A percentile compares a stretch with the other conserved stretches of the same genome.
Evolutionary conservation across 768 basidiomycete species (phyloP).

Genomic region (Podaxis sp.): DNA sequence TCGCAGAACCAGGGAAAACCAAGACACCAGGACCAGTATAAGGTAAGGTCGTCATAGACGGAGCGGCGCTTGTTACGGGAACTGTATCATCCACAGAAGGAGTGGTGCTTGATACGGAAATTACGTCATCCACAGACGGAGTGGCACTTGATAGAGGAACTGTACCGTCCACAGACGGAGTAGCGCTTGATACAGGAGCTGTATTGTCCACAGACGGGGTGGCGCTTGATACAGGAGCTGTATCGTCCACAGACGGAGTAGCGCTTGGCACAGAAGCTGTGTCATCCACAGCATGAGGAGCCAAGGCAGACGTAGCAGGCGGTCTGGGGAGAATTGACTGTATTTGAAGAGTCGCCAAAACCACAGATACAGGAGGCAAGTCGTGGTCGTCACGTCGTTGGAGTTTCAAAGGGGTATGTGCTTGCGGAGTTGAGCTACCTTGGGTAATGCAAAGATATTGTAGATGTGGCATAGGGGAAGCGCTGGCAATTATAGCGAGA

Average conservation of each 20-base stretch:
- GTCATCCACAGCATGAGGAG: background rate
- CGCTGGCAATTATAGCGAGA: constrained; percentile 10
- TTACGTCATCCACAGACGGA: background rate
- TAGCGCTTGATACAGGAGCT: background rate
- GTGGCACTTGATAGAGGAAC: background rate
- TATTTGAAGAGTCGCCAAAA: background rate
- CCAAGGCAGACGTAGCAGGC: background rate
- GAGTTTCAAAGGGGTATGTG: background rate
- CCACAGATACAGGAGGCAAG: constrained; percentile 3
- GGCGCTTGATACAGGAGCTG: background rate
- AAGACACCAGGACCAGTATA: constrained; percentile 12
- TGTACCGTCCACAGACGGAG: background rate
- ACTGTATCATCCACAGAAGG: background rate
- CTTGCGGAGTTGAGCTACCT: background rate
- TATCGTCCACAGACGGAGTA: background rate
- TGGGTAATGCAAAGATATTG: background rate
- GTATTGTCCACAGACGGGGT: background rate
- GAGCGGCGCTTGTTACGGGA: background rate
- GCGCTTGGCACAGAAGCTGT: background rate
- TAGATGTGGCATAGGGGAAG: constrained; percentile 10
- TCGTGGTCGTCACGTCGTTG: background rate
- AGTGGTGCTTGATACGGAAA: background rate
- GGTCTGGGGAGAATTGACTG: background rate
- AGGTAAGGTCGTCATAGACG: background rate
- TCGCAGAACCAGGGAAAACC: background rate